Base-by-base conservation (phyloP, 306 rosid species). In the Herpetospermum pedunculosum region DNA sequence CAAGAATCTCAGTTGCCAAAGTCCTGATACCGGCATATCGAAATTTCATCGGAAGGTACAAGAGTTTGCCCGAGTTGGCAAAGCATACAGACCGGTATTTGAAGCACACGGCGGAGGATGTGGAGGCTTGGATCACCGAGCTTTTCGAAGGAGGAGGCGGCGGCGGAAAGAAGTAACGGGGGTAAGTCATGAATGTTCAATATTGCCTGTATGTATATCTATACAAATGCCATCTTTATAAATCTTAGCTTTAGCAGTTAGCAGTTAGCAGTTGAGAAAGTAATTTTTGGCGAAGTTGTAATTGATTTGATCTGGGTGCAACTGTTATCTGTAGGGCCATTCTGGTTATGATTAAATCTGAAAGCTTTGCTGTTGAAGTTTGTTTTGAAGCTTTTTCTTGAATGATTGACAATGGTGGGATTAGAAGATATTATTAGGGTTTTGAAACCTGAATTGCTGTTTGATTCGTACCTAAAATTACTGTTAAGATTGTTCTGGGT, bases 1-100 rank as follows among this genome's bases (percentile, higher is more conserved):
- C 90, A 65, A 83, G 87, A 77, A 85, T 79, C 64, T 76, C 97
- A 8, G 78, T 94, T 16, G 81, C 70, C 63, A 88, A 87, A 73
- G 38, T 78, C 13, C 50, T 94, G 85, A 37, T 85, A 41, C 96
- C 99, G 0, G 92, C 96, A 0, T 94, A 94, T 76, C 85, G 78
- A 28, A 88, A 63, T 81, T 94, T 94, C 75, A 57, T 89, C 26
- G 88, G 38, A 6, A 85, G 92, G 84, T 91, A 87, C 67, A 81
- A 70, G 73, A 85, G 21, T 83, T 37, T 85, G 68, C 76, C 87
- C 0, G 99, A 94, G 37, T 68, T 84, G 16, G 87, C 90, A 6
- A 85, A 88, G 83, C 80, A 83, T 74, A 82, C 83, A 5, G 92
- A 87, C 16, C 90, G 81, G 79, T 80, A 84, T 71, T 75, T 91